Evolutionary conservation across 2,329 filamentous ascomycete species (phyloP), one percentile per base, ranked within the genome.

Genomic region (Stromatinia cepivora): DNA sequence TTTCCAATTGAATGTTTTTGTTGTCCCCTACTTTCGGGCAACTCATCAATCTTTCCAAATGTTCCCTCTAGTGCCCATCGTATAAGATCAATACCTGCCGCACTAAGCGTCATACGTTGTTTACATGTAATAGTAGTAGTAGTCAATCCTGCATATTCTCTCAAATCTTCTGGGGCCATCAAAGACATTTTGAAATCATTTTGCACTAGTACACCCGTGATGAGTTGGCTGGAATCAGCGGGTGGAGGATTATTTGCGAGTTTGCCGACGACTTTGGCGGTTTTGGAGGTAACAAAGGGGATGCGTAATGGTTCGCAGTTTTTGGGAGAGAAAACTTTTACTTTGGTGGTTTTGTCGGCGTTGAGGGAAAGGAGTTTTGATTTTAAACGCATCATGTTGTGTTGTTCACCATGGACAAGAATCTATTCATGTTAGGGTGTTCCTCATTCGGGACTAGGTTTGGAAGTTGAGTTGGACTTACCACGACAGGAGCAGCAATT

Each of bases 151-250:
- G 95, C 95, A 78, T 97, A 99, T 80, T 99, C 95, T 71, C 93
- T 90, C 46, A 99, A 84, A 78, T 99, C 95, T 75, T 98, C 95
- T 0, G 95, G 94, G 0, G 94, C 94, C 94, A 99, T 98, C 46
- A 99, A 84, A 0, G 92, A 96, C 78, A 99, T 88, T 79, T 98
- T 97, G 80, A 99, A 98, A 79, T 97, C 95, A 79, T 97, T 98
- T 75, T 98, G 94, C 10, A 99, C 94, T 22, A 99, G 85, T 0
- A 99, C 95, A 39, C 95, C 95, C 0, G 90, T 92, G 75, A 99
- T 87, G 56, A 98, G 84, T 68, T 86, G 83, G 1, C 81, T 79
- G n/a, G 84, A 81, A 48, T 80, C 79, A 45, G 70, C 70, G 45
- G 74, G 76, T 3, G 92, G 92, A 3, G 90, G 86, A 62, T 94